Evolutionary conservation across 805 yeast genomes (phyloP), one percentile per base, ranked within the genome.

Genomic region (Torulaspora gathmanii): DNA sequence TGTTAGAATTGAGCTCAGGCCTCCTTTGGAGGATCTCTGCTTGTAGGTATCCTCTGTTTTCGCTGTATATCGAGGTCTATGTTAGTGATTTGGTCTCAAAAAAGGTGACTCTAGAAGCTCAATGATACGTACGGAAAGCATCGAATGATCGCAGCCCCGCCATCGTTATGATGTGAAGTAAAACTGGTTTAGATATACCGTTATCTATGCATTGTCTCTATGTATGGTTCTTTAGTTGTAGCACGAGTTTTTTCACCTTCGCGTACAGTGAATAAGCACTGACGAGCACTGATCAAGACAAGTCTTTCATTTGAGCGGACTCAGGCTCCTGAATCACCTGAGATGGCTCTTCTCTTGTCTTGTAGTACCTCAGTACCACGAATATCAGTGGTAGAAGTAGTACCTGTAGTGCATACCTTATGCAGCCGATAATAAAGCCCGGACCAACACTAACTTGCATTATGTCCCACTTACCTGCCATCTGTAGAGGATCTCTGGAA

Each of bases 11-110:
- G 95, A 82, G 12, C 89, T 78, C 13, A 78, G 61, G 4, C 93
- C 90, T 28, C 96, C 96, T 50, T 93, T 73, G 23, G 77, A 68
- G 1, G 95, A 83, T 52, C 87, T 71, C 38, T 84, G 83, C 37
- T 82, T 75, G 57, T 87, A 89, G 20, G 79, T 69, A n/a, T 80
- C 74, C 16, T 81, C 77, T 16, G 83, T 79, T 61, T 84, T 84
- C 4, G 91, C 83, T 79, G 54, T 31, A 16, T 13, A 39, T 2
- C 35, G n/a, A 11, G 16, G 16, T 20, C 37, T 16, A 16, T 31
- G 34, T 31, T 31, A 31, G 34, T 31, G 20, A 17, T 19, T 16
- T 9, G 22, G 40, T 29, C 37, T 34, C 15, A 31, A 26, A 4
- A 20, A 23, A 34, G 11, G 12, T 37, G 25, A 16, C 5, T 10